phyloP scores from a whole-genome alignment of 352 stramenopile genomes.

The Phytopythium delawarense region DNA sequence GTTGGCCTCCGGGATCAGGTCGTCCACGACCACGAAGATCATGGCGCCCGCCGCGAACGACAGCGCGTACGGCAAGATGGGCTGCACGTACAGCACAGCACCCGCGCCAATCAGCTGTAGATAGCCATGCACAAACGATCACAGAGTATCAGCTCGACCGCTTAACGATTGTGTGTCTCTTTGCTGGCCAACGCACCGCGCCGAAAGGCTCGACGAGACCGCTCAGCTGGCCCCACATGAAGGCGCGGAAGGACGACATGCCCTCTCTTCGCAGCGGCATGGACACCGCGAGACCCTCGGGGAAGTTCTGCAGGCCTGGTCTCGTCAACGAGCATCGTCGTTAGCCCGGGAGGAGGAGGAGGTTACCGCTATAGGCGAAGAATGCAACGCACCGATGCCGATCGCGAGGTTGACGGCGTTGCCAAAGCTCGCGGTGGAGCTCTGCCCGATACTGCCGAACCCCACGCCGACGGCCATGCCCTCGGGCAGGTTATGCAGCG shows the following conservation, averaged over 20 bases:
- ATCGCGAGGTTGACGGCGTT: constrained; percentile 87
- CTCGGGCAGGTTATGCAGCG: constrained; percentile 88
- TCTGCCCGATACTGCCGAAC: constrained; percentile 84
- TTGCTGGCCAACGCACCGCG: constrained; percentile 40
- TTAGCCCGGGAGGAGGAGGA: neutral
- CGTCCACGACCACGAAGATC: constrained; percentile 92
- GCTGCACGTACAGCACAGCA: constrained; percentile 82
- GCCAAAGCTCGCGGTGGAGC: constrained; percentile 56
- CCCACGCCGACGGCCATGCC: constrained; percentile 88
- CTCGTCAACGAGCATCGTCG: too few species aligned
- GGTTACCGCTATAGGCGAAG: neutral
- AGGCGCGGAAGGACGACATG: constrained; percentile 76
- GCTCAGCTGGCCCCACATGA: constrained; percentile 89
- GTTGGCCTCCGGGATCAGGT: constrained; percentile 86
- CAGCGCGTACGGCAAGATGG: constrained; percentile 88
- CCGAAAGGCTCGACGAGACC: constrained; percentile 87
- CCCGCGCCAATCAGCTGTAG: constrained; percentile 74
- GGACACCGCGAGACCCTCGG: constrained; percentile 85
- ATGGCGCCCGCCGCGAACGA: constrained; percentile 89
- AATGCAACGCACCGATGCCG: constrained; percentile 48
- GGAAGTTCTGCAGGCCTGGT: constrained; percentile 85
- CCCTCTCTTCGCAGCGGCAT: constrained; percentile 84
- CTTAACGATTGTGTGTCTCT: neutral
- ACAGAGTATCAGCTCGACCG: neutral
- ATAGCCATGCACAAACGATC: neutral